A percentile compares a stretch with the other conserved stretches of the same genome.
Conservation (phyloP, 345 rosid genomes). For the Eucalyptus paniculata region DNA sequence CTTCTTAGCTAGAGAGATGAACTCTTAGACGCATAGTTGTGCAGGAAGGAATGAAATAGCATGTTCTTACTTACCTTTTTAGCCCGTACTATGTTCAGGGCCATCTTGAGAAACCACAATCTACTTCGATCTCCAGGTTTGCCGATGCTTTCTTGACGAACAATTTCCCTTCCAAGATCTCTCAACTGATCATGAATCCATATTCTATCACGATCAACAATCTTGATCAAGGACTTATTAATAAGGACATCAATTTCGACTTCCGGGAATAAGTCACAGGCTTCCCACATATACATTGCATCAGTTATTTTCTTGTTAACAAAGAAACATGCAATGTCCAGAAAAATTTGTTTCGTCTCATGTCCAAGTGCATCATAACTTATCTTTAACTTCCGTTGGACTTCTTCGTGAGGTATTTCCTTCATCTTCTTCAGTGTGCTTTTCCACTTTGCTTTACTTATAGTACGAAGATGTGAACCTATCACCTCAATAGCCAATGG, state of each 20-base stretch:
- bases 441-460: background rate
- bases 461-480: background rate
- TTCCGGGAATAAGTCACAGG: background rate
- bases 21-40: background rate
- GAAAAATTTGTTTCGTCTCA: background rate
- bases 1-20: background rate
- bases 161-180: background rate
- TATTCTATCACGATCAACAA: background rate
- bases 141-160: background rate
- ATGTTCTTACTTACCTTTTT: background rate
- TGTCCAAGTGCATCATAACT: background rate
- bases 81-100: background rate
- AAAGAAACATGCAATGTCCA: background rate
- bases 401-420: background rate
- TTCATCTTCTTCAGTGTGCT: background rate
- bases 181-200: background rate
- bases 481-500: background rate
- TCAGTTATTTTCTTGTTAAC: background rate
- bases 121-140: background rate
- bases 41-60: background rate
- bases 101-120: background rate
- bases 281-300: background rate
- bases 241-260: background rate
- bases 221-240: background rate
- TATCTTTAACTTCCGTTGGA: background rate